A percentile compares a stretch with the other conserved stretches of the same genome.
Conservation (phyloP, 139 green algal species). For the Spirogloea muscicola region DNA sequence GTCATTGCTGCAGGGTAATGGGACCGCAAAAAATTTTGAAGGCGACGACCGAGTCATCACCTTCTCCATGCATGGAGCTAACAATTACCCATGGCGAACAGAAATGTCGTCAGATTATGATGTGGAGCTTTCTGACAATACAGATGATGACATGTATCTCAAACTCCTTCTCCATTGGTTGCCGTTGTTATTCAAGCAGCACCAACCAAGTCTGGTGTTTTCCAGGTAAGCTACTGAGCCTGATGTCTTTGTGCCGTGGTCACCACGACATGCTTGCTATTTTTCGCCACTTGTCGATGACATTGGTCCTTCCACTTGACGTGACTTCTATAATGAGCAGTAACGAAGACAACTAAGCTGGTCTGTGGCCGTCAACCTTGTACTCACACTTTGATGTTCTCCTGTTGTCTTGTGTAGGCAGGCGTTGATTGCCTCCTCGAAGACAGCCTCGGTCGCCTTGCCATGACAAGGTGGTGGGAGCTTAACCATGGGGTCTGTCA, state of each 20-base stretch:
- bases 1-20: conserved; percentile 62
- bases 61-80: conserved; percentile 65
- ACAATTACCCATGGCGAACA: conserved; percentile 70
- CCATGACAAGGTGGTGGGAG: conserved; percentile 46
- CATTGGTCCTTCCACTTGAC: too few relatives aligned
- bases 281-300: too few relatives aligned
- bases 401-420: too few relatives aligned
- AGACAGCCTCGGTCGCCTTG: conserved; percentile 57
- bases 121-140: conserved; percentile 54
- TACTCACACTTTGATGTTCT: too few relatives aligned
- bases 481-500: too few relatives aligned
- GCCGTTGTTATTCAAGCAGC: conserved; percentile 50
- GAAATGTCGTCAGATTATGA: conserved; percentile 59
- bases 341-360: too few relatives aligned
- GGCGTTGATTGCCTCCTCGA: conserved; percentile 63
- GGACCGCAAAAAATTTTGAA: conserved; percentile 65
- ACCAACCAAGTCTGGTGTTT: conserved; percentile 60
- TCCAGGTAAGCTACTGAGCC: conserved; percentile 54
- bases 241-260: too few relatives aligned
- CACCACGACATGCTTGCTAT: too few relatives aligned
- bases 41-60: conserved; percentile 60
- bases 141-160: conserved; percentile 55
- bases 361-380: too few relatives aligned
- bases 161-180: conserved; percentile 44
- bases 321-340: too few relatives aligned